Evolutionary conservation across 129 eudicot species (phyloP), one percentile per base, ranked within the genome.

Genomic region (Flaveria bidentis): DNA sequence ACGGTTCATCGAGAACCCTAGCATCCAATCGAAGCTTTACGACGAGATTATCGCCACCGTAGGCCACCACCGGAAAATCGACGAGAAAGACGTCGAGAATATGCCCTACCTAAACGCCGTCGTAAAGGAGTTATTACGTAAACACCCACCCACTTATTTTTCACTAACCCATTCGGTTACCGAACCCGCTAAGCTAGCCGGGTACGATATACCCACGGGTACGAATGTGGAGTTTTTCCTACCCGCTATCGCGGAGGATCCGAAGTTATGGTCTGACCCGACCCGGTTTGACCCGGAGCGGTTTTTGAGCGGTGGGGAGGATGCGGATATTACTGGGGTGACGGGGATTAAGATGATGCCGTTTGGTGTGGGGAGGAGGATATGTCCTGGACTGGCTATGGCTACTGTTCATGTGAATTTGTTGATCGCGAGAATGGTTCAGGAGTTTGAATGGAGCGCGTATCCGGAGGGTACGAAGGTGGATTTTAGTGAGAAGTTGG

Each of bases 101-200:
- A 83, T 89, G 91, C 87, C 92, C 0, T 92, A 87, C 67, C 41
- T 92, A 28, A 87, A 85, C 73, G 97, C 97, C 1, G 83, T 92
- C 39, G 85, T 85, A 17, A 89, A 89, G 81, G 97, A 92, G 83
- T 81, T 92, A 16, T 56, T 92, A 9, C 72, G 97, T 1, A 92
- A 89, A 66, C 97, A 92, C 80, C 97, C 97, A 5, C 97, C 97
- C 1, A 92, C 97, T 18, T 89, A 92, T 78, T 87, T 92, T n/a
- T 83, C 85, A 0, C 42, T 92, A 14, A 89, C 93, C 17, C 97
- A 92, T 60, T 88, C 97, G 8, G 97, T 76, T 0, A 80, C 72
- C 2, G 91, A 92, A 67, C 93, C 91, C 6, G 85, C 89, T 2
- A 85, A 78, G 44, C 26, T 92, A 11, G 97, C 61, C 12, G 96